Evolutionary conservation across 2,329 filamentous ascomycete genomes (phyloP).

Genomic region (Aspergillus ibericus): DNA sequence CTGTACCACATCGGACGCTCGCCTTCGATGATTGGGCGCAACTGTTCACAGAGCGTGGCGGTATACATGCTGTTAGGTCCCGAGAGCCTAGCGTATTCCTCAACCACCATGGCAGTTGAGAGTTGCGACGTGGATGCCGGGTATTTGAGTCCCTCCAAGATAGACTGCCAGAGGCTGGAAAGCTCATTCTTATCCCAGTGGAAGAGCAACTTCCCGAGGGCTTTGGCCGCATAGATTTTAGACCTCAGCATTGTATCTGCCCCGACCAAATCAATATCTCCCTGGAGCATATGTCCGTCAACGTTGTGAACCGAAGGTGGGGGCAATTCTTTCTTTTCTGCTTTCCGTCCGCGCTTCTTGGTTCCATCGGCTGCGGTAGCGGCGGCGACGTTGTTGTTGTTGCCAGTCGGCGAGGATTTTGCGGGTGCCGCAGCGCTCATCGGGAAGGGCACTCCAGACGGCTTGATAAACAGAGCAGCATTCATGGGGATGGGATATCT

Average conservation of each 20-base stretch:
- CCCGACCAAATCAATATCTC: slow-evolving; percentile 92
- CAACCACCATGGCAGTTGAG: slow-evolving; percentile 76
- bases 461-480: slow-evolving; percentile 81
- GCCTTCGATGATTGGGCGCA: slow-evolving; percentile 76
- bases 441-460: slow-evolving; percentile 82
- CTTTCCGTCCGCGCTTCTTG: slow-evolving; percentile 76
- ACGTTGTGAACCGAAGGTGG: slow-evolving; percentile 81
- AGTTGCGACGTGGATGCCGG: slow-evolving; percentile 83
- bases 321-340: slow-evolving; percentile 75
- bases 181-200: slow-evolving; percentile 63
- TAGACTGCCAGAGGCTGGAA: slow-evolving; percentile 59
- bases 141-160: slow-evolving; percentile 69
- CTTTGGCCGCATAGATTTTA: slow-evolving; percentile 80
- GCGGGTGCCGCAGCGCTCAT: slow-evolving; percentile 40
- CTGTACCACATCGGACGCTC: slow-evolving; percentile 81
- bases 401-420: slow-evolving; percentile 45
- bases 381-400: slow-evolving; percentile 48
- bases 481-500: slow-evolving; percentile 93
- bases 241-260: slow-evolving; percentile 85
- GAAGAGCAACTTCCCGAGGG: slow-evolving; percentile 81
- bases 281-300: slow-evolving; percentile 96
- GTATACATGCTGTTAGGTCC: slow-evolving; percentile 36
- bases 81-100: slow-evolving; percentile 73
- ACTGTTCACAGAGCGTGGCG: slow-evolving; percentile 50
- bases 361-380: slow-evolving; percentile 63